Base-by-base conservation (phyloP, 352 stramenopile genomes). In the Globisporangium paddicum region DNA sequence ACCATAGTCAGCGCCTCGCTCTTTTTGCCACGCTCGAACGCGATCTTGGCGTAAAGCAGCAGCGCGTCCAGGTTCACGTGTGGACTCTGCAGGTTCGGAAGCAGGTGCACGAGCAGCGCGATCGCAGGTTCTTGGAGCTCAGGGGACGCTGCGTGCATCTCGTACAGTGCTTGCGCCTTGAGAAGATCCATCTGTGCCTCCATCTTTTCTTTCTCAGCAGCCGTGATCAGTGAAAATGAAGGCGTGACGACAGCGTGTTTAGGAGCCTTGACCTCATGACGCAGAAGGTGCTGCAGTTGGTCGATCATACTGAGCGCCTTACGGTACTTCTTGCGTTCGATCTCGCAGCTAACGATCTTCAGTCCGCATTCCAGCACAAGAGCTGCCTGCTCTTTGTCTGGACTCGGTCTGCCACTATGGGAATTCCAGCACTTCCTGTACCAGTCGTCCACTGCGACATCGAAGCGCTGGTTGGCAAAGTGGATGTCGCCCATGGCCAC, bases 1-100 rank as follows among this genome's bases (percentile, higher is more conserved):
- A 77, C 48, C 80, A 93, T 93, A 56, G 71, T 79, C 35, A 93
- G 45, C 3, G 79, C 83, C 21, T 93, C 80, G 44, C 58, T 75
- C 30, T 76, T 78, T 45, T 76, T 80, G 13, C 77, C 79, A 3
- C 80, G 73, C 51, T 89, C 77, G 42, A 86, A 64, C 1, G 83
- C 80, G 14, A 93, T 78, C 21, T 46, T 71, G 4, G 77, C 72
- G 46, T 90, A 93, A 10, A 89, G 45, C 23, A 84, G 50, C 25
- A 93, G 51, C 2, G 83, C 83, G n/a, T 93, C 73, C 47, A 90
- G 54, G 41, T 88, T 86, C 50, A 88, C 66, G 1, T 58, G 55
- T 2, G 75, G 59, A 9, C 72, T 70, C 37, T 87, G 71, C 18
- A 89, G 59, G 42, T 86, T 70, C 1, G 74, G 75, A 0, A 93